These are phyloP conservation scores for Babesia gibsoni DNA, from an alignment of 169 alveolate genomes.

Conservation along the genomic window DNA sequence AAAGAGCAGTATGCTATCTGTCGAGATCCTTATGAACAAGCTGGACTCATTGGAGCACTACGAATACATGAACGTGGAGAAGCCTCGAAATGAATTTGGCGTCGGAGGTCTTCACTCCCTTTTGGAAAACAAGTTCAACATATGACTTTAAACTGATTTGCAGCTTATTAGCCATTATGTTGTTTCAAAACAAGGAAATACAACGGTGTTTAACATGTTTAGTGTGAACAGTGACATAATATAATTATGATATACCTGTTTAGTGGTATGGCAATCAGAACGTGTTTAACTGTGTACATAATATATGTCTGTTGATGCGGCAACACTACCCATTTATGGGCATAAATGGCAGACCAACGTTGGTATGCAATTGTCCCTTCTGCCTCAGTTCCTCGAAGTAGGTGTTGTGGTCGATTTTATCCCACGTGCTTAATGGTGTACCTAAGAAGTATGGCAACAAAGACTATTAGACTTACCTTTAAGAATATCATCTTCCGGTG, in stretches of 20 bases:
- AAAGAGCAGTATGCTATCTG: conserved; percentile 62
- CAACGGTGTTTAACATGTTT: too few species aligned
- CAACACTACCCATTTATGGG: conserved; percentile 4
- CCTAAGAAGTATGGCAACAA: background rate
- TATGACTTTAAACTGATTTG: too few species aligned
- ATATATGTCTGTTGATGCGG: too few species aligned
- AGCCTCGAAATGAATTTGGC: conserved; percentile 59
- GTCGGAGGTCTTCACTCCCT: conserved; percentile 58
- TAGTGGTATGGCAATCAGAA: too few species aligned
- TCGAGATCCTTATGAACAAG: conserved; percentile 58
- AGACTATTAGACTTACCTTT: conserved; percentile 4
- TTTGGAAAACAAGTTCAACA: conserved; percentile 39
- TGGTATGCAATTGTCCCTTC: conserved; percentile 19
- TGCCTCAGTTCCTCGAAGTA: conserved; percentile 35
- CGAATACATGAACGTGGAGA: conserved; percentile 60
- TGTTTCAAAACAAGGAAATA: too few species aligned
- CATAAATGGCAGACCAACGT: conserved; percentile 16
- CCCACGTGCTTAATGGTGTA: conserved; percentile 39
- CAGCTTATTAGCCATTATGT: too few species aligned
- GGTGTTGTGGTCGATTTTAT: conserved; percentile 26
- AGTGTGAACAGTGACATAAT: too few species aligned
- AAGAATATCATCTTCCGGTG: conserved; percentile 39
- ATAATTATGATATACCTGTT: too few species aligned
- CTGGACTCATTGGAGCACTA: conserved; percentile 55
- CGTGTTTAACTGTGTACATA: too few species aligned